Evolutionary conservation across 805 yeast species (phyloP), one percentile per base, ranked within the genome.

Genomic region (Candida piceae): DNA sequence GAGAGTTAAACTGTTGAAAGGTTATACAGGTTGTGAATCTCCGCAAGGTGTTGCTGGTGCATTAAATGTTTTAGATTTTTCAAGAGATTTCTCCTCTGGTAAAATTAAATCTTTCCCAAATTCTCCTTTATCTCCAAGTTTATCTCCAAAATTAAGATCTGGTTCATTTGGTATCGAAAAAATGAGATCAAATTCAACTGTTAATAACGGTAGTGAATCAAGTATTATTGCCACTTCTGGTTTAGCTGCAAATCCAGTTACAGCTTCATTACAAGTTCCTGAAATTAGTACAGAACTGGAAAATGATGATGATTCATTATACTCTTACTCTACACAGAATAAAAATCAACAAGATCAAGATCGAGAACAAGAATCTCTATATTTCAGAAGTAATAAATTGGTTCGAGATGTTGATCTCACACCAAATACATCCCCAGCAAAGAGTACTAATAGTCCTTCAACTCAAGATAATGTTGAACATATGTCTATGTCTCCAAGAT

Each of bases 11-110:
- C 49, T 80, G 35, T 45, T 66, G 7, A 55, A 66, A n/a, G 81
- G 90, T 7, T 84, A 82, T 54, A 74, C 74, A 16, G 93, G 94
- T 5, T 80, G 87, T 59, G 90, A 90, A n/a, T 75, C 82, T 21
- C 57, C 70, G 12, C 70, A 79, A 37, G 85, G 85, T 11, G 52
- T 78, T 16, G 67, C 67, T 4, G 84, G 84, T 23, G 84, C 84
- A 1, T 52, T 78, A 3, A 46, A 44, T 23, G 28, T 50, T 18
- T 34, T 53, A 20, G 41, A 44, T 34, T 37, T 47, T 17, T 50
- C 58, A 10, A 56, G 39, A 34, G 55, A 50, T 28, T 38, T 51
- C 21, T 50, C 58, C 20, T 23, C 42, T 29, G 59, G 58, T 27
- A 52, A 51, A 23, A 39, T 38, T 16, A 47, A 48, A 38, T 39